Percentiles rank a stretch among this genome's conserved stretches.
Evolutionary conservation across 345 rosid species (phyloP).

Genomic region (Acer yangbiense): DNA sequence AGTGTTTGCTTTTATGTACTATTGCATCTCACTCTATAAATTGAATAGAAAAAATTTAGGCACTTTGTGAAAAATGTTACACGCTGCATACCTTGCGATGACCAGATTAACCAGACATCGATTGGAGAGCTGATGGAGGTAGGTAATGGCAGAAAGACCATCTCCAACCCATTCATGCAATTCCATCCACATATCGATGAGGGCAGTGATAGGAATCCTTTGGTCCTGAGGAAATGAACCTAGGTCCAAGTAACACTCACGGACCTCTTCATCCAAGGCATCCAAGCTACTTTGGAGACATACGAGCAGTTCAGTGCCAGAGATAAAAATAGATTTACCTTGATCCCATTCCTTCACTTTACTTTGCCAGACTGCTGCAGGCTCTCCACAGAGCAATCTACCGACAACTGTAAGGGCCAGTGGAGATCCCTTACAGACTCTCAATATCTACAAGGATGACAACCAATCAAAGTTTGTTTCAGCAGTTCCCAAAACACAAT

Average conservation of each 20-base stretch:
- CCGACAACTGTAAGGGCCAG: constrained; percentile 56
- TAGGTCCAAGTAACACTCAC: constrained; percentile 61
- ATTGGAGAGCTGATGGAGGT: constrained; percentile 43
- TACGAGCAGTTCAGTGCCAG: constrained; percentile 27
- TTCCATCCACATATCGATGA: constrained; percentile 62
- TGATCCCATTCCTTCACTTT: constrained; percentile 30
- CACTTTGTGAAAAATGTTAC: background rate
- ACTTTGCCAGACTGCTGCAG: constrained; percentile 36
- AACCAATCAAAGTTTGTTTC: background rate
- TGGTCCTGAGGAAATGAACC: constrained; percentile 64
- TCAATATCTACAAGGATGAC: constrained; percentile 45
- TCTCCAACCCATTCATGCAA: constrained; percentile 34
- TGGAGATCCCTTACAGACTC: constrained; percentile 62
- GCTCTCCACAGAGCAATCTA: constrained; percentile 39
- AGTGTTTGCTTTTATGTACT: background rate
- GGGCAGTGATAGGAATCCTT: constrained; percentile 42
- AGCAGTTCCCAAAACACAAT: background rate
- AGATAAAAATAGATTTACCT: constrained; percentile 33
- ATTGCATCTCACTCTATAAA: background rate
- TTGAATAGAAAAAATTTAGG: background rate
- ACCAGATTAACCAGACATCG: constrained; percentile 43
- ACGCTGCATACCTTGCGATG: constrained; percentile 36
- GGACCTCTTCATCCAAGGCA: constrained; percentile 25
- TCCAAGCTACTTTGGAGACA: constrained; percentile 53
- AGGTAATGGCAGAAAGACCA: constrained; percentile 24